Evolutionary conservation across 345 rosid species (phyloP).

Genomic region (Gossypium longicalyx): DNA sequence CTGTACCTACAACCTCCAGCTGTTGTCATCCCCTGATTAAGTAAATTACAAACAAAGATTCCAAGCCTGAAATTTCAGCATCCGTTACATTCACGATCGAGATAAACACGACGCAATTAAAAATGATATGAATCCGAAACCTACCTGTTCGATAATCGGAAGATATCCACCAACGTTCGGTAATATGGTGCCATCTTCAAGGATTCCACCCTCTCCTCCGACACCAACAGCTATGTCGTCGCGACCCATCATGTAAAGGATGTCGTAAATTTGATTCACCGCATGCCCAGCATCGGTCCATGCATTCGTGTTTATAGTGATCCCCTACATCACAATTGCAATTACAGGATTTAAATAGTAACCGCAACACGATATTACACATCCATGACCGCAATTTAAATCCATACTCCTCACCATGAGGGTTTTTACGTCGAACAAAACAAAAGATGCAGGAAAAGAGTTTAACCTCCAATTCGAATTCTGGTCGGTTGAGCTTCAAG

Average conservation of each 20-base stretch:
- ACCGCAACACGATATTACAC: neutral
- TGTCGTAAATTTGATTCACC: slow-evolving; percentile 76
- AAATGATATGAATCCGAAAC: neutral
- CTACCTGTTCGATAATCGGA: slow-evolving; percentile 82
- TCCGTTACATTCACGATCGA: neutral
- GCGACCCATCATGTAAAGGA: slow-evolving; percentile 89
- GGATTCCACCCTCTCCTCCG: slow-evolving; percentile 90
- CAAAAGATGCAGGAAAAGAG: neutral
- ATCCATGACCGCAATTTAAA: neutral
- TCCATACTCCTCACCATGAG: neutral
- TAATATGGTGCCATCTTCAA: slow-evolving; percentile 54
- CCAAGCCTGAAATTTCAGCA: neutral
- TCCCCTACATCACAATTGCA: slow-evolving; percentile 41
- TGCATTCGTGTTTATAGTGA: slow-evolving; percentile 64
- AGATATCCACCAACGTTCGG: slow-evolving; percentile 86
- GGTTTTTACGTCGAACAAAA: neutral
- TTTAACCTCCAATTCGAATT: slow-evolving; percentile 67
- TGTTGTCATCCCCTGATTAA: slow-evolving; percentile 54
- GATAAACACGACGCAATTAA: neutral
- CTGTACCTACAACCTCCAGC: slow-evolving; percentile 78
- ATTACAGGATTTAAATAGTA: neutral
- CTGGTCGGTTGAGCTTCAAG: slow-evolving; percentile 74
- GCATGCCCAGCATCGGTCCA: slow-evolving; percentile 59
- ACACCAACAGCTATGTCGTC: slow-evolving; percentile 82
- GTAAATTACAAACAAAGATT: neutral